phyloP scores from a whole-genome alignment of 31 red algal genomes.

The Odonthalia washingtoniensis region DNA sequence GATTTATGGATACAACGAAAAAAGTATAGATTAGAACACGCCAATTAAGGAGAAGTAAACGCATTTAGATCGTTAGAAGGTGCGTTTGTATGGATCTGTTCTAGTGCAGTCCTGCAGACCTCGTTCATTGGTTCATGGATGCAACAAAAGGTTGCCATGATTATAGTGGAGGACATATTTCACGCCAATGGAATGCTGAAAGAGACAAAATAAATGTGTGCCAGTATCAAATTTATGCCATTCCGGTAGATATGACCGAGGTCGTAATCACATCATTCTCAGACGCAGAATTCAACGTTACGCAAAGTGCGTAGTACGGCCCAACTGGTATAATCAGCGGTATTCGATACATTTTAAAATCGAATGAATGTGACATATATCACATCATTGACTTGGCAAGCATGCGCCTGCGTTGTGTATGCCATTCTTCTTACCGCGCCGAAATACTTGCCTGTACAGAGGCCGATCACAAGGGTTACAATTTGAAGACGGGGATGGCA shows the following conservation, averaged over 20 bases:
- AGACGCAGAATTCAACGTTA: no score
- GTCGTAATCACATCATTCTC: no score
- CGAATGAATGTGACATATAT: no score
- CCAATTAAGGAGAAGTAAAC: not conserved
- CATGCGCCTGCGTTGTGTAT: no score
- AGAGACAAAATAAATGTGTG: slow-evolving; percentile 14
- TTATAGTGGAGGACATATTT: slow-evolving; percentile 1
- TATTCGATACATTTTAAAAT: no score
- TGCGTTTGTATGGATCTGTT: slow-evolving; percentile 9
- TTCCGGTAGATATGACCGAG: no score
- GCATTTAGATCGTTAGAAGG: slow-evolving; percentile 14
- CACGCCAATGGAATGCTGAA: slow-evolving; percentile 15
- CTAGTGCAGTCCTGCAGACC: not conserved
- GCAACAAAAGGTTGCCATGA: no score
- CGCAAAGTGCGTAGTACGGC: no score
- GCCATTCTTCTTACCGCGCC: no score
- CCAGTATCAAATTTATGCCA: not conserved
- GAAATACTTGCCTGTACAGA: not conserved
- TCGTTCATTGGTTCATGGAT: not conserved
- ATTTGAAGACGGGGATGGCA: no score
- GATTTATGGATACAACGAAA: not conserved
- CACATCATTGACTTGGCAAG: no score
- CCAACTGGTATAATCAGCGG: no score
- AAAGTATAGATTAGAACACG: not conserved
- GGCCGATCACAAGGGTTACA: not conserved